Percentiles rank a stretch among this genome's conserved stretches.
These are phyloP conservation scores for Penicillium sp. DNA, from an alignment of 2,329 filamentous ascomycete genomes.

Conservation along the genomic window DNA sequence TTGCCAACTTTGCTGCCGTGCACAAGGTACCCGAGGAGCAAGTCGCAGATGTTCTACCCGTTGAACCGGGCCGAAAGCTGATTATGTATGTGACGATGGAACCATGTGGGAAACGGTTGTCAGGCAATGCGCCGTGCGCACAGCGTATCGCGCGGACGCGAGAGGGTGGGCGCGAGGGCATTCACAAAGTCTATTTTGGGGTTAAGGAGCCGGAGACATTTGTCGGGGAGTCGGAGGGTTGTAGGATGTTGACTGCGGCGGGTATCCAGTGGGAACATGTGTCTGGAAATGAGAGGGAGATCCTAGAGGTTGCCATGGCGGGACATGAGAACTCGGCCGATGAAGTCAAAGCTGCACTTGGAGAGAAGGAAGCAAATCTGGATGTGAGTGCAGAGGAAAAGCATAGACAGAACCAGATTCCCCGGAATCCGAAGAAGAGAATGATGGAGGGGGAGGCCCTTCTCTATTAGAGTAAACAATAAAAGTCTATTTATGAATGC, in stretches of 20 bases:
- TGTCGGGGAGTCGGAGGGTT: constrained; percentile 73
- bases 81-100: constrained; percentile 87
- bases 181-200: constrained; percentile 77
- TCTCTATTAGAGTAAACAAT: constrained; percentile 9
- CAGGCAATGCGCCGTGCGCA: constrained; percentile 54
- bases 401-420: constrained; percentile 33
- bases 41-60: constrained; percentile 39
- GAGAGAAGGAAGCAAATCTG: constrained; percentile 30
- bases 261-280: constrained; percentile 71
- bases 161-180: constrained; percentile 49
- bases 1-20: constrained; percentile 57
- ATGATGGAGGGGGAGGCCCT: constrained; percentile 39
- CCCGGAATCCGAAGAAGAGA: constrained; percentile 44
- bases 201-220: constrained; percentile 87
- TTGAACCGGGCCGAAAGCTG: constrained; percentile 41
- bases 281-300: constrained; percentile 69
- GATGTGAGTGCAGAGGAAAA: constrained; percentile 38
- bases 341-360: constrained; percentile 26
- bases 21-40: constrained; percentile 34
- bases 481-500: not conserved
- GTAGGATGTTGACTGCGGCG: constrained; percentile 60
- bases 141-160: constrained; percentile 63
- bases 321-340: constrained; percentile 56
- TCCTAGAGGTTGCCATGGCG: constrained; percentile 72
- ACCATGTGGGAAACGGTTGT: constrained; percentile 44